A percentile compares a stretch with the other conserved stretches of the same genome.
phyloP scores from a whole-genome alignment of 108 stramenopile genomes.

The Tribonema minus region DNA sequence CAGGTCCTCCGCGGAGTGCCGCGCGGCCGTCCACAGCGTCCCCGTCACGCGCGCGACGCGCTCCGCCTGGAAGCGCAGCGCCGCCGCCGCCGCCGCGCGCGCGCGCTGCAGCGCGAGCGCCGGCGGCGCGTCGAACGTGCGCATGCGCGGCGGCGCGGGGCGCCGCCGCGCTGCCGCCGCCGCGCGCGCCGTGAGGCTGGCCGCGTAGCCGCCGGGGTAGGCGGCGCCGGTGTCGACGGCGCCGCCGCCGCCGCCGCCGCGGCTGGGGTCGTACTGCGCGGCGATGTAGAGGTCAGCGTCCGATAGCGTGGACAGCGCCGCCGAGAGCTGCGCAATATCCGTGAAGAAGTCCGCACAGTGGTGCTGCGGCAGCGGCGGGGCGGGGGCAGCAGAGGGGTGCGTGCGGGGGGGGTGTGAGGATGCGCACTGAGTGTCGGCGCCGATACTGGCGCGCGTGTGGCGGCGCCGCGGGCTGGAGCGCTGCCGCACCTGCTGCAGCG shows the following conservation, averaged over 20 bases:
- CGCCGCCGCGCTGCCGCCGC: not conserved
- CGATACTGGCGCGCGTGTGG: too few species aligned
- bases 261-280: slow-evolving; percentile 1
- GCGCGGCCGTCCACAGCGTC: not conserved
- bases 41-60: not conserved
- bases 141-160: not conserved
- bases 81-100: not conserved
- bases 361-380: too few species aligned
- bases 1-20: not conserved
- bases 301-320: slow-evolving; percentile 6
- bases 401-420: too few species aligned
- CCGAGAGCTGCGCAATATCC: slow-evolving; percentile 31
- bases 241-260: not conserved
- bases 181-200: not conserved
- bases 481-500: too few species aligned
- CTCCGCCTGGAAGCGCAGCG: not conserved
- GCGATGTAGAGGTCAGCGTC: slow-evolving; percentile 19
- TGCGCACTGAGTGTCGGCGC: too few species aligned
- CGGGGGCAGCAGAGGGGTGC: too few species aligned
- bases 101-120: not conserved
- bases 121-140: not conserved
- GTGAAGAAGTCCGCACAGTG: slow-evolving; percentile 79
- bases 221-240: not conserved
- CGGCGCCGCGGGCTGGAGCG: too few species aligned
- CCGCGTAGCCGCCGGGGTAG: not conserved